Evolutionary conservation across 192 early-diverging fungal genomes (phyloP).

Genomic region (Diversispora eburnea): DNA sequence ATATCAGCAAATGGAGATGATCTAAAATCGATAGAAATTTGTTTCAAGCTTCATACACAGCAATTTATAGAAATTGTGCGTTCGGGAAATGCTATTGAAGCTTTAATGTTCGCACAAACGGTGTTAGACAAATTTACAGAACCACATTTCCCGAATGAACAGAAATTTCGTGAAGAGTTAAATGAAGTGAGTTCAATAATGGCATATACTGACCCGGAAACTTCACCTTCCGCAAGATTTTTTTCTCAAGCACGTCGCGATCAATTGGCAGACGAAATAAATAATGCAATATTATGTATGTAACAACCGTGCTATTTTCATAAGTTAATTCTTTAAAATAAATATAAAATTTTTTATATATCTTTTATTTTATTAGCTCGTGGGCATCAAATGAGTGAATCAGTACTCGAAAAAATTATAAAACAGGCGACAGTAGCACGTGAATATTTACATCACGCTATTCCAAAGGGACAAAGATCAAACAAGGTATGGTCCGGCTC

Average conservation of each 20-base stretch:
- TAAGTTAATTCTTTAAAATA: constrained; percentile 12
- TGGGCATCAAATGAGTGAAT: constrained; percentile 42
- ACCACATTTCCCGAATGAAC: constrained; percentile 32
- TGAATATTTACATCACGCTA: constrained; percentile 42
- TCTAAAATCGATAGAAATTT: constrained; percentile 43
- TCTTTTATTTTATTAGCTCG: constrained; percentile 34
- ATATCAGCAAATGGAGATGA: constrained; percentile 34
- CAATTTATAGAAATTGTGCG: constrained; percentile 61
- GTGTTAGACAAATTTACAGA: constrained; percentile 44
- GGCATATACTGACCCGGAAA: constrained; percentile 58
- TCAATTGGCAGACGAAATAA: constrained; percentile 54
- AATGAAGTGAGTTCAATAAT: constrained; percentile 53
- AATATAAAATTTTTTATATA: not conserved
- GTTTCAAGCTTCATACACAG: constrained; percentile 62
- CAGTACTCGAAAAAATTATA: constrained; percentile 51
- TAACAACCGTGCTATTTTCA: not conserved
- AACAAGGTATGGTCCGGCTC: no score
- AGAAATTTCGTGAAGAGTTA: constrained; percentile 43
- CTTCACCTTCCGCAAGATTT: constrained; percentile 49
- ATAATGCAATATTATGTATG: constrained; percentile 63
- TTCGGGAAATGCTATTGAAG: constrained; percentile 42
- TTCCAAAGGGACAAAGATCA: constrained; percentile 29
- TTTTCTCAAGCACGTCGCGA: constrained; percentile 56
- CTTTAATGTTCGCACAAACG: constrained; percentile 58
- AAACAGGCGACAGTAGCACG: constrained; percentile 58